Percentiles rank a stretch among this genome's conserved stretches.
These are phyloP conservation scores for Lachancea sp. DNA, from an alignment of 805 yeast genomes.

Conservation along the genomic window DNA sequence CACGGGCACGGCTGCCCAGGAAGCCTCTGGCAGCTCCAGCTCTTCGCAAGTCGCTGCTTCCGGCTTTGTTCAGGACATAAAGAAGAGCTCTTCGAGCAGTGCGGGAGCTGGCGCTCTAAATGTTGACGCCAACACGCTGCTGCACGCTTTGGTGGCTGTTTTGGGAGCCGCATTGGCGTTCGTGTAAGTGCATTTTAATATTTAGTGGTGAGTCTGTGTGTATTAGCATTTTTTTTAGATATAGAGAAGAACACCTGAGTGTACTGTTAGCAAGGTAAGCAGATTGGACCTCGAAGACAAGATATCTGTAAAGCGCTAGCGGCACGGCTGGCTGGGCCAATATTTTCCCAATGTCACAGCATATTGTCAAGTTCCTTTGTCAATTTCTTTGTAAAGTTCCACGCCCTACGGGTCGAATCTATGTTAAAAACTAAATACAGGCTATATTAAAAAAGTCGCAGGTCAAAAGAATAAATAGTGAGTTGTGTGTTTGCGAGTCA, in stretches of 20 bases:
- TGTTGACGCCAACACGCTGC: neutral
- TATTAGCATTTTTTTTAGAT: too few species aligned
- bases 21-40: neutral
- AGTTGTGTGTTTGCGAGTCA: neutral
- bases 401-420: neutral
- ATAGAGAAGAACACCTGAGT: too few species aligned
- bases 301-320: too few species aligned
- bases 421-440: neutral
- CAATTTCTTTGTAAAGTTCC: too few species aligned
- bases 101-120: conserved; percentile 9
- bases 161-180: conserved; percentile 3
- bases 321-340: too few species aligned
- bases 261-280: too few species aligned
- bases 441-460: neutral
- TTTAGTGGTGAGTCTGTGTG: too few species aligned
- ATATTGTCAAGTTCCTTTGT: too few species aligned
- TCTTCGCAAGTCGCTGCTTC: neutral
- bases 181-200: neutral
- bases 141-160: conserved; percentile 1
- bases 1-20: neutral
- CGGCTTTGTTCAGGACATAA: conserved; percentile 18
- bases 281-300: too few species aligned
- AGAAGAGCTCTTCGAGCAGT: conserved; percentile 8
- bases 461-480: neutral
- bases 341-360: too few species aligned